Evolutionary conservation across 345 rosid genomes (phyloP).

Genomic region (Reutealis trisperma): DNA sequence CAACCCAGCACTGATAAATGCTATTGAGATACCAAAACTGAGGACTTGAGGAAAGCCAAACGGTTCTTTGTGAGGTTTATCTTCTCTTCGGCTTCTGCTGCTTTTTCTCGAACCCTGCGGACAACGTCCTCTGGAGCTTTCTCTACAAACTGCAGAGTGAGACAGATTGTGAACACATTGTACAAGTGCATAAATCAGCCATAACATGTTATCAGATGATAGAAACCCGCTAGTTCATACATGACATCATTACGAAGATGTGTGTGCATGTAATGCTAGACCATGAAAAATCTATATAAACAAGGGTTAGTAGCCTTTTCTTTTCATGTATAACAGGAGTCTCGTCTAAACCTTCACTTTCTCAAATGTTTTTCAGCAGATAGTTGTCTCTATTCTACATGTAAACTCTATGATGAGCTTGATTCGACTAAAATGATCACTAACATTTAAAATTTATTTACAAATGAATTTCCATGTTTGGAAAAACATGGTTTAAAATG

Average conservation of each 20-base stretch:
- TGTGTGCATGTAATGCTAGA: not conserved
- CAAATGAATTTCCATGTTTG: no score
- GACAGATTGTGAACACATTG: slow-evolving; percentile 3
- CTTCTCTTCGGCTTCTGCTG: slow-evolving; percentile 87
- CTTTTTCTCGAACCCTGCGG: slow-evolving; percentile 73
- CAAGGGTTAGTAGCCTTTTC: not conserved
- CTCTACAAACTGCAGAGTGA: slow-evolving; percentile 64
- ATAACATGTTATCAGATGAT: not conserved
- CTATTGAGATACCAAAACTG: slow-evolving; percentile 57
- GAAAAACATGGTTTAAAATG: no score
- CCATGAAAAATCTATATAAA: not conserved
- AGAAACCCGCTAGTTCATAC: not conserved
- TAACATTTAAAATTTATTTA: no score
- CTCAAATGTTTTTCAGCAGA: not conserved
- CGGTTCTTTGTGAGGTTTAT: slow-evolving; percentile 75
- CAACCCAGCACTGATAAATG: not conserved
- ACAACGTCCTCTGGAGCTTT: slow-evolving; percentile 88
- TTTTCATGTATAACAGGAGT: no score
- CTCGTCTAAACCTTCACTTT: not conserved
- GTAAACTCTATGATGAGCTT: not conserved
- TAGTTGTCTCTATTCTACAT: no score
- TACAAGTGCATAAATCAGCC: slow-evolving; percentile 5
- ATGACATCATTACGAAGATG: not conserved
- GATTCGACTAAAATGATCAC: not conserved
- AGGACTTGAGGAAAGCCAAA: slow-evolving; percentile 73